Percentiles rank a stretch among this genome's conserved stretches.
phyloP scores from a whole-genome alignment of 106 monocot genomes.

The Hemerocallis citrina region DNA sequence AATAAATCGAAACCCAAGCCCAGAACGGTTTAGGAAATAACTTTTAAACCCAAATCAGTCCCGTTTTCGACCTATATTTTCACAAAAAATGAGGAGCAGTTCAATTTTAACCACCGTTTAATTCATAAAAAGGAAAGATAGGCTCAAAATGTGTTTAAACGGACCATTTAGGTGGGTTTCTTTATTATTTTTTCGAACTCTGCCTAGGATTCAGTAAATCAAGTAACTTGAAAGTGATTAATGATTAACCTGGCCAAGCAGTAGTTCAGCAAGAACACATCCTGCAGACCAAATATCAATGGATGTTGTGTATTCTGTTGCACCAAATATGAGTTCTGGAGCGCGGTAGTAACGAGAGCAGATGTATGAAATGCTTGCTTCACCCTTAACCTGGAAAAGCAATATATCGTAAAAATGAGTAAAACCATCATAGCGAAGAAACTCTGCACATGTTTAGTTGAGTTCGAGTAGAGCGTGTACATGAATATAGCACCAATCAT shows the following conservation, averaged over 20 bases:
- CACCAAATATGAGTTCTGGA: slow-evolving; percentile 31
- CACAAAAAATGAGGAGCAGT: no score
- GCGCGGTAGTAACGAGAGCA: slow-evolving; percentile 26
- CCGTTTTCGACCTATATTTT: no score
- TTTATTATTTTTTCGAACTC: not conserved
- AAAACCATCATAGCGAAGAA: no score
- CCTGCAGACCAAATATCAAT: slow-evolving; percentile 34
- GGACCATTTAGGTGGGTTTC: not conserved
- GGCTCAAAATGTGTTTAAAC: not conserved
- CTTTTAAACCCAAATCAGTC: no score
- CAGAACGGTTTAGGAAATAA: no score
- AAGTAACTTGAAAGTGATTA: not conserved
- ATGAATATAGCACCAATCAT: no score
- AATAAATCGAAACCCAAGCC: no score
- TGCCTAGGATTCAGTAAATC: no score
- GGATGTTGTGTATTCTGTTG: slow-evolving; percentile 16
- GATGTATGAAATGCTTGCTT: slow-evolving; percentile 22
- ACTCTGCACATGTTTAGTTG: no score
- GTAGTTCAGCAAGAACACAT: slow-evolving; percentile 29
- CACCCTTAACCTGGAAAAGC: slow-evolving; percentile 17
- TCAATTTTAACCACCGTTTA: not conserved
- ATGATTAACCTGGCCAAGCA: slow-evolving; percentile 23
- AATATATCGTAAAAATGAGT: no score
- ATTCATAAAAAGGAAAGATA: not conserved
- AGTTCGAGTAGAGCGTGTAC: no score